Conservation (phyloP, 768 basidiomycete genomes). For the Suillus spraguei region DNA sequence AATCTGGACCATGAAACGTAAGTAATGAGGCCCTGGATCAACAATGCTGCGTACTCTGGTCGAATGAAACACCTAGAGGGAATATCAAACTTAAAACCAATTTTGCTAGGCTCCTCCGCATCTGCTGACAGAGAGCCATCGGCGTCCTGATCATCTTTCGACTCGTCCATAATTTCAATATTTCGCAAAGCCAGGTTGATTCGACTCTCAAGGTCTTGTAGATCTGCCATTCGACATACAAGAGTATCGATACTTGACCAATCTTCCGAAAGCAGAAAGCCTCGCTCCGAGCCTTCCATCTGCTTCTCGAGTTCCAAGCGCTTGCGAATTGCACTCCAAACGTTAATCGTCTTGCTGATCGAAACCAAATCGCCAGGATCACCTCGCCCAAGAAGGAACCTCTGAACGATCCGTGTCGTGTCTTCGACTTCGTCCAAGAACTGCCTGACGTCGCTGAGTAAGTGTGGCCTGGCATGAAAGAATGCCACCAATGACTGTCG, state of each 20-base stretch:
- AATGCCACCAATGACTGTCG: conserved; percentile 80
- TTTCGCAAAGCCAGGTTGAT: conserved; percentile 55
- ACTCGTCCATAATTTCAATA: conserved; percentile 24
- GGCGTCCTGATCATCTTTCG: conserved; percentile 26
- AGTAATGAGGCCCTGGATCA: neutral
- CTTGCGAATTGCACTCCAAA: conserved; percentile 56
- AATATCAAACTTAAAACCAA: conserved; percentile 29
- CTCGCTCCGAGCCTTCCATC: conserved; percentile 44
- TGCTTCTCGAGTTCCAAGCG: conserved; percentile 58
- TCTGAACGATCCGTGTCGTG: conserved; percentile 73
- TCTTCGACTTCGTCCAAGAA: conserved; percentile 66
- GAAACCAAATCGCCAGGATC: conserved; percentile 64
- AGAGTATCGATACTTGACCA: conserved; percentile 62
- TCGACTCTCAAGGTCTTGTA: conserved; percentile 53
- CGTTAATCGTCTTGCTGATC: conserved; percentile 61
- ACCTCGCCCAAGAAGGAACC: conserved; percentile 70
- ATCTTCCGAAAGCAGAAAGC: conserved; percentile 32
- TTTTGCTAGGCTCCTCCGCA: conserved; percentile 12
- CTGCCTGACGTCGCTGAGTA: conserved; percentile 63
- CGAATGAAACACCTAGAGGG: conserved; percentile 59
- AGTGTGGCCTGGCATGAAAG: conserved; percentile 60
- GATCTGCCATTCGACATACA: conserved; percentile 51
- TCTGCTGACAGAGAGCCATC: conserved; percentile 20
- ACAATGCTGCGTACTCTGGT: conserved; percentile 49
- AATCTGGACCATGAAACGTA: conserved; percentile 44